A percentile compares a stretch with the other conserved stretches of the same genome.
These are phyloP conservation scores for Pythium phragmitis DNA, from an alignment of 352 stramenopile species.

Conservation along the genomic window DNA sequence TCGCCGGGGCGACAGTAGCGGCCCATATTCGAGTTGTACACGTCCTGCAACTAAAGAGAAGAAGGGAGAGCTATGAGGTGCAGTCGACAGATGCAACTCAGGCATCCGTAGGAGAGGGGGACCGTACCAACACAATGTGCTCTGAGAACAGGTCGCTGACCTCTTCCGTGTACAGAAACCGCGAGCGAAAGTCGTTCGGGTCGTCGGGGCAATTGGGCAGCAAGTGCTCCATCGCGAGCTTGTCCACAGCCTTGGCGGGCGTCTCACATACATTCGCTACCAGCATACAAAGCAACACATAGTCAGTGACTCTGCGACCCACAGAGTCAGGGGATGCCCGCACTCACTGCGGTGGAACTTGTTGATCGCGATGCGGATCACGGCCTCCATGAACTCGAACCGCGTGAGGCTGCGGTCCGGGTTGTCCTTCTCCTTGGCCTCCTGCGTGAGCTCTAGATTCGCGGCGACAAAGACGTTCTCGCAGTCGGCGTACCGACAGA, in stretches of 20 bases:
- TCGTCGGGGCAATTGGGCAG: conserved; percentile 48
- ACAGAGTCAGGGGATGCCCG: no score
- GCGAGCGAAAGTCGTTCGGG: conserved; percentile 66
- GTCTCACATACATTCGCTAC: conserved; percentile 65
- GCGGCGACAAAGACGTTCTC: conserved; percentile 83
- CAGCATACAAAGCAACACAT: background rate
- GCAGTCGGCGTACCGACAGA: conserved; percentile 59
- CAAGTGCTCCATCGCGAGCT: conserved; percentile 61
- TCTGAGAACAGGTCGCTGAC: conserved; percentile 72
- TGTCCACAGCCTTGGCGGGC: conserved; percentile 67
- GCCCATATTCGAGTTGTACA: conserved; percentile 75
- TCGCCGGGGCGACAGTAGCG: conserved; percentile 71
- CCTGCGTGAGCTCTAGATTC: conserved; percentile 74
- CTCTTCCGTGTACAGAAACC: conserved; percentile 77
- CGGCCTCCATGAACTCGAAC: conserved; percentile 76
- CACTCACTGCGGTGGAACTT: conserved; percentile 68
- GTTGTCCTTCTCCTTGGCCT: conserved; percentile 81
- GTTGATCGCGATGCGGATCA: conserved; percentile 80
- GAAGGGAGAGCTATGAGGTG: background rate
- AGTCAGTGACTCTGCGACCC: background rate
- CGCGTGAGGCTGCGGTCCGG: conserved; percentile 71
- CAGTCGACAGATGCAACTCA: background rate
- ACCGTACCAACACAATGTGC: conserved; percentile 61
- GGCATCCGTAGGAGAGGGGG: background rate
- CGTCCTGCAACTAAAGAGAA: conserved; percentile 52